Evolutionary conservation across 1,284 basidiomycete species (phyloP).

Genomic region (Phellopilus nigrolimitatus): DNA sequence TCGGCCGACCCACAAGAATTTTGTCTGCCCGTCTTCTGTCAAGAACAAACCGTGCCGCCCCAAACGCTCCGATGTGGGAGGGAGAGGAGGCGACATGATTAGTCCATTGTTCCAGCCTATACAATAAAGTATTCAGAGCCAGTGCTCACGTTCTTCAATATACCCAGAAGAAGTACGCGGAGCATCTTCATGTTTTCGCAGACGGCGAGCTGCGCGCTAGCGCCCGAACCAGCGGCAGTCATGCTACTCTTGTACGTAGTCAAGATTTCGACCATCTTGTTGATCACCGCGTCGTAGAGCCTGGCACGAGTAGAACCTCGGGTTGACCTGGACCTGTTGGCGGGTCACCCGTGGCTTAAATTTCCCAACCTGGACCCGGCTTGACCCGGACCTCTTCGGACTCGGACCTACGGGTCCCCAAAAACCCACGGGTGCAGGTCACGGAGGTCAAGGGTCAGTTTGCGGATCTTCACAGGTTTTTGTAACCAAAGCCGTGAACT

Average conservation of each 20-base stretch:
- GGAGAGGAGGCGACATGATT: slow-evolving; percentile 82
- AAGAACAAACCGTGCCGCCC: slow-evolving; percentile 95
- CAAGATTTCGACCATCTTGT: slow-evolving; percentile 89
- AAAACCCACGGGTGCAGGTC: no score
- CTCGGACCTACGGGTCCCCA: no score
- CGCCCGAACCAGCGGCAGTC: slow-evolving; percentile 89
- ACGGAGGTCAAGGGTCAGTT: no score
- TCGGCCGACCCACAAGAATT: slow-evolving; percentile 97
- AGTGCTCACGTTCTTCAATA: slow-evolving; percentile 82
- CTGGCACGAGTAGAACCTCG: no score
- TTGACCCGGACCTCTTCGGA: no score
- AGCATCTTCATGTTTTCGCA: slow-evolving; percentile 93
- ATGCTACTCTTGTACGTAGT: slow-evolving; percentile 95
- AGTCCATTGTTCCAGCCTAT: slow-evolving; percentile 83
- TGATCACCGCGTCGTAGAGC: no score
- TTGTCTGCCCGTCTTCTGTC: slow-evolving; percentile 96
- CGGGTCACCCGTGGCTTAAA: no score
- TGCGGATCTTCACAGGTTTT: no score
- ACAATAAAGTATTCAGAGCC: background rate
- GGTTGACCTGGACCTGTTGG: no score
- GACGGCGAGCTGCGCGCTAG: slow-evolving; percentile 90
- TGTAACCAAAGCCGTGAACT: no score
- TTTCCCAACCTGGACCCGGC: no score
- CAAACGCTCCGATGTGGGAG: slow-evolving; percentile 88
- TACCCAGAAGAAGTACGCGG: slow-evolving; percentile 82